phyloP scores from a whole-genome alignment of 2,329 filamentous ascomycete species.

The Periconia sp. region DNA sequence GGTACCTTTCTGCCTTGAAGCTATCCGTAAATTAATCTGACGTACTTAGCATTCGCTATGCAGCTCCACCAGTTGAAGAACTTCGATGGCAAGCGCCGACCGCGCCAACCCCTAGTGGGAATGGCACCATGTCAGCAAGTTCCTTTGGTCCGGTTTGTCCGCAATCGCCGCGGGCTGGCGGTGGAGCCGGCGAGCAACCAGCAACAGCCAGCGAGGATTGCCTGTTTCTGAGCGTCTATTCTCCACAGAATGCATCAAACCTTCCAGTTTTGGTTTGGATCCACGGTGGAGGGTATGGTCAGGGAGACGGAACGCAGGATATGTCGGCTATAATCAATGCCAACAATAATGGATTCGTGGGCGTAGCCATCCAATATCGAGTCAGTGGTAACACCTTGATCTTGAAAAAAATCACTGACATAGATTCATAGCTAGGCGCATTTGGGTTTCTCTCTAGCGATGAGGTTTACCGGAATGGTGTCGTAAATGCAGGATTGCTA shows the following conservation, averaged over 20 bases:
- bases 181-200: no score
- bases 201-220: conserved; percentile 37
- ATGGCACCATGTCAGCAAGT: conserved; percentile 6
- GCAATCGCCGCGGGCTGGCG: conserved; percentile 1
- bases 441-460: conserved; percentile 52
- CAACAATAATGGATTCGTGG: conserved; percentile 55
- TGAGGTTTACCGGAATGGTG: conserved; percentile 45
- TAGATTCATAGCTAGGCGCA: conserved; percentile 45
- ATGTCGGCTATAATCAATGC: conserved; percentile 50
- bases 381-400: conserved; percentile 22
- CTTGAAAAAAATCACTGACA: neutral
- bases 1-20: conserved; percentile 9
- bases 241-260: conserved; percentile 25
- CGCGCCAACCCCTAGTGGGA: conserved; percentile 14
- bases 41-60: conserved; percentile 25
- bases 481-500: conserved; percentile 48
- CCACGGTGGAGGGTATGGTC: conserved; percentile 43
- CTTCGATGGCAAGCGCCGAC: conserved; percentile 26
- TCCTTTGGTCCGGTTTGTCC: conserved; percentile 6
- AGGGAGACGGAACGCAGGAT: conserved; percentile 46
- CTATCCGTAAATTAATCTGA: neutral
- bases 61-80: conserved; percentile 21
- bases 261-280: conserved; percentile 41
- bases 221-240: conserved; percentile 45
- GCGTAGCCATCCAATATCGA: conserved; percentile 57